Percentiles rank a stretch among this genome's conserved stretches.
Evolutionary conservation across 106 monocot species (phyloP).

Genomic region (Amphibolis antarctica): DNA sequence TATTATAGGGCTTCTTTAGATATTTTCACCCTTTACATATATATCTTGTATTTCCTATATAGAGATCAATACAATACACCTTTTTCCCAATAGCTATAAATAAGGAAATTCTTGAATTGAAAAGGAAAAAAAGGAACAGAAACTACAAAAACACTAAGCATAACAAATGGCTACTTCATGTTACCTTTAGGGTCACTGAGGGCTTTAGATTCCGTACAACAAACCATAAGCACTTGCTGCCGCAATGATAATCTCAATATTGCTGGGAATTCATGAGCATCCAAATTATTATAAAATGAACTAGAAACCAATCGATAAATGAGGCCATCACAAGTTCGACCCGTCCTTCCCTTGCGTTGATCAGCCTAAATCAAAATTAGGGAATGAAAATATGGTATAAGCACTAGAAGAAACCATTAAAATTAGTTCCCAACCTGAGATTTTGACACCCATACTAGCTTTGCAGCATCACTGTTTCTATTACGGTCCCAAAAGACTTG

Average conservation of each 20-base stretch:
- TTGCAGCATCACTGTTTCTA: conserved; percentile 45
- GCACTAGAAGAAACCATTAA: not conserved
- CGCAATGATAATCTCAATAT: conserved; percentile 73
- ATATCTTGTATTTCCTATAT: no score
- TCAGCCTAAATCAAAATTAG: conserved; percentile 42
- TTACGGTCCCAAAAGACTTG: conserved; percentile 61
- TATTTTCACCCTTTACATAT: no score
- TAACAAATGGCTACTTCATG: no score
- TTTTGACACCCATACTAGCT: conserved; percentile 82
- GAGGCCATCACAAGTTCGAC: conserved; percentile 75
- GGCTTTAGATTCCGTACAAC: conserved; percentile 69
- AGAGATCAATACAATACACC: no score
- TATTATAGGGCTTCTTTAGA: no score
- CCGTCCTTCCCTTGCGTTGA: conserved; percentile 79
- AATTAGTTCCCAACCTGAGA: conserved; percentile 46
- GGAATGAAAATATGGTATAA: not conserved
- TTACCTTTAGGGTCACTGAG: conserved; percentile 83
- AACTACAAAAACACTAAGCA: not conserved
- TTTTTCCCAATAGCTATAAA: no score
- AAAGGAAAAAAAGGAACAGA: not conserved
- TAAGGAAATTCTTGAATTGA: no score
- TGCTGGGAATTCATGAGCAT: conserved; percentile 67
- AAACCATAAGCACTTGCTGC: conserved; percentile 61
- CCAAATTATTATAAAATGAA: conserved; percentile 38
- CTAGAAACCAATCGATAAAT: conserved; percentile 57